phyloP scores from a whole-genome alignment of 192 early-diverging fungal genomes.

The Coemansia sp. region DNA sequence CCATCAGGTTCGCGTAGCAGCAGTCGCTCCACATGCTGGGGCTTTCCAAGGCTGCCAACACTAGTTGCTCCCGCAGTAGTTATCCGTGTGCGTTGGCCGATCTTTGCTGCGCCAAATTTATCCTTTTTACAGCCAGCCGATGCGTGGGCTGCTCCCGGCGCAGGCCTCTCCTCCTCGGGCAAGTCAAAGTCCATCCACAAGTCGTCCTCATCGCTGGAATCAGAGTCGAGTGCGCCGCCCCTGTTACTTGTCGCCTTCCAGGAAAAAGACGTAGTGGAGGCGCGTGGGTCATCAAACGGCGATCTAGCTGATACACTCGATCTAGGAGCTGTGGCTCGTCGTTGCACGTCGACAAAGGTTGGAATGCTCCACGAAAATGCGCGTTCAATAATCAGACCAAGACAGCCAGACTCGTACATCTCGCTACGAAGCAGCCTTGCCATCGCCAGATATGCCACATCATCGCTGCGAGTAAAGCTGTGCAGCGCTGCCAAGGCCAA shows the following conservation, averaged over 20 bases:
- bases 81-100: no score
- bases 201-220: slow-evolving; percentile 21
- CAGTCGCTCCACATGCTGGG: background rate
- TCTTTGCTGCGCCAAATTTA: background rate
- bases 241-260: background rate
- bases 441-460: slow-evolving; percentile 52
- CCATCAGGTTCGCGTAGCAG: slow-evolving; percentile 21
- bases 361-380: slow-evolving; percentile 29
- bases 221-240: background rate
- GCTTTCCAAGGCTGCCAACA: background rate
- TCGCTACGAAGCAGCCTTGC: slow-evolving; percentile 47
- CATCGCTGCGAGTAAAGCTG: slow-evolving; percentile 47
- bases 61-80: background rate
- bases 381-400: slow-evolving; percentile 39
- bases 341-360: slow-evolving; percentile 15
- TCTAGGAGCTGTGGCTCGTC: background rate
- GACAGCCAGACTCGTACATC: slow-evolving; percentile 52
- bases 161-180: slow-evolving; percentile 31
- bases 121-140: background rate
- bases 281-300: background rate
- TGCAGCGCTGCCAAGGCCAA: slow-evolving; percentile 43
- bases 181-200: slow-evolving; percentile 58
- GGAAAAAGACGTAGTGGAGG: background rate
- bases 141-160: background rate
- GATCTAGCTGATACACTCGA: background rate